A percentile compares a stretch with the other conserved stretches of the same genome.
Conservation (phyloP, 495 filamentous ascomycete genomes). For the Penicillium steckii region DNA sequence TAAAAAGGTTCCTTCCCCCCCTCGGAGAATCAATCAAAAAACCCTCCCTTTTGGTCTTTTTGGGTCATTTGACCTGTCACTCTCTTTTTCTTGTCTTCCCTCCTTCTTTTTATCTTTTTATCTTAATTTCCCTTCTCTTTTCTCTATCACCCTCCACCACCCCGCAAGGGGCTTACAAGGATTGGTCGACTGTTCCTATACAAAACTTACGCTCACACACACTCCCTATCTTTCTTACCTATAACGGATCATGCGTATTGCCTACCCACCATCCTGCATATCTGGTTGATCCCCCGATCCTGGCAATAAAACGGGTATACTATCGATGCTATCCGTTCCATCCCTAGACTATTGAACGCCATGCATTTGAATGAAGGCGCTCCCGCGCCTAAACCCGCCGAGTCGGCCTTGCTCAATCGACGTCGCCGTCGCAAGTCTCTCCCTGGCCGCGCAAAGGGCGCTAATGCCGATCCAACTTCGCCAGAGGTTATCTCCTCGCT, state of each 20-base stretch:
- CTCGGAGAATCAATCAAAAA: background rate
- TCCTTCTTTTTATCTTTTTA: constrained; percentile 3
- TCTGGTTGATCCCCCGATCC: constrained; percentile 13
- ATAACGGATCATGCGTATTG: constrained; percentile 20
- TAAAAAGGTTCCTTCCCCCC: constrained; percentile 14
- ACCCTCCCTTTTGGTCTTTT: constrained; percentile 1
- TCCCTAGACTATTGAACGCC: constrained; percentile 30
- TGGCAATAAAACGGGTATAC: background rate
- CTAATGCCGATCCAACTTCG: constrained; percentile 59
- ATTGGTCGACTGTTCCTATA: background rate
- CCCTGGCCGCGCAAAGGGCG: constrained; percentile 31
- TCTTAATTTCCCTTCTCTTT: constrained; percentile 2
- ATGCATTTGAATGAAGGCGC: constrained; percentile 36
- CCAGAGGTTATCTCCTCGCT: constrained; percentile 93
- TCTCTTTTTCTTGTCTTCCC: constrained; percentile 16
- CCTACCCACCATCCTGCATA: constrained; percentile 13
- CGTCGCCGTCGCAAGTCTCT: constrained; percentile 43
- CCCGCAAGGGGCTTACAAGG: constrained; percentile 8
- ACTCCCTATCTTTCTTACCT: background rate
- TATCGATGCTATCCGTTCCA: background rate
- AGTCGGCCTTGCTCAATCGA: constrained; percentile 34
- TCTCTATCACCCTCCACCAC: constrained; percentile 1
- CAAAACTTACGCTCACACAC: too few relatives aligned
- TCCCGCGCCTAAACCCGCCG: constrained; percentile 22
- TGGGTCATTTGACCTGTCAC: constrained; percentile 8